Evolutionary conservation across 306 rosid genomes (phyloP).

Genomic region (Abrus pulchellus): DNA sequence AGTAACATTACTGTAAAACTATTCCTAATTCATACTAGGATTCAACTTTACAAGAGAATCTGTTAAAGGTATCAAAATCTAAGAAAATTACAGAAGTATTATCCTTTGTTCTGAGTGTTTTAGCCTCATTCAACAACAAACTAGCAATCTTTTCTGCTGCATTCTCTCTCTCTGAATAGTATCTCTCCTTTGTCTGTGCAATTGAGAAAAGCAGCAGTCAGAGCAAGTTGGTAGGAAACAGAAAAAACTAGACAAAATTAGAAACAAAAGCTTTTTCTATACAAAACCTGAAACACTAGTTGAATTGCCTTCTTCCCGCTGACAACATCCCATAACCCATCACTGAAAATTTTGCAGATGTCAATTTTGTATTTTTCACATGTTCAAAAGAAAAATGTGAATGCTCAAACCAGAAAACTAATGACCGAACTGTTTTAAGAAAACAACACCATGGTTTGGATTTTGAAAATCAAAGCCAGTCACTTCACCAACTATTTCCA

Average conservation of each 20-base stretch:
- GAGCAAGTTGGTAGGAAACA: slow-evolving; percentile 9
- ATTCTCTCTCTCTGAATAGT: slow-evolving; percentile 56
- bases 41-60: slow-evolving; percentile 81
- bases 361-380: slow-evolving; percentile 33
- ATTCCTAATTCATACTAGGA: slow-evolving; percentile 64
- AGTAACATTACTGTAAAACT: slow-evolving; percentile 53
- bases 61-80: slow-evolving; percentile 77
- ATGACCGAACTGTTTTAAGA: not conserved
- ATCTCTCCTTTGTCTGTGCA: slow-evolving; percentile 73
- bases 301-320: slow-evolving; percentile 77
- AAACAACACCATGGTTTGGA: not conserved
- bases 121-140: slow-evolving; percentile 89
- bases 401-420: slow-evolving; percentile 12
- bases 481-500: slow-evolving; percentile 31
- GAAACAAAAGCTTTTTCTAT: slow-evolving; percentile 10
- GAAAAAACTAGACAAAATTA: not conserved
- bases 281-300: slow-evolving; percentile 79
- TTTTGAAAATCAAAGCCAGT: slow-evolving; percentile 21
- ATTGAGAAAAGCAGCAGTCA: slow-evolving; percentile 30
- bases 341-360: slow-evolving; percentile 66
- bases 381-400: not conserved
- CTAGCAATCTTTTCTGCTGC: slow-evolving; percentile 85
- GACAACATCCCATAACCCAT: slow-evolving; percentile 97
- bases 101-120: slow-evolving; percentile 93
- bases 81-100: slow-evolving; percentile 90